Evolutionary conservation across 352 stramenopile species (phyloP).

Genomic region (Phytophthora multivora): DNA sequence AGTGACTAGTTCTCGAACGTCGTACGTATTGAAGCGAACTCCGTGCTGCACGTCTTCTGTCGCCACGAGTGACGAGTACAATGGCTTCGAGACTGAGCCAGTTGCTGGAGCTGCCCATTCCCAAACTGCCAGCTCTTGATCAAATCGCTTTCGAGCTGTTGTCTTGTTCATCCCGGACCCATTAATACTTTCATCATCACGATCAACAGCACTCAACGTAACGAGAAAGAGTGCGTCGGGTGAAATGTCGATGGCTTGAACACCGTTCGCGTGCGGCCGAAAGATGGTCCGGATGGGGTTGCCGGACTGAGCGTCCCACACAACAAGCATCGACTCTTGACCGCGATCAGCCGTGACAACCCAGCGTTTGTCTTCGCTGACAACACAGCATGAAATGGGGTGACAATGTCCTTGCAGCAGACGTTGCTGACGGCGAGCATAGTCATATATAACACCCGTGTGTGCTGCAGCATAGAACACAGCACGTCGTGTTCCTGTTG

Average conservation of each 20-base stretch:
- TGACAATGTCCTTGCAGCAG: conserved; percentile 93
- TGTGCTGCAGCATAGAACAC: conserved; percentile 93
- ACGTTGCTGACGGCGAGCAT: conserved; percentile 78
- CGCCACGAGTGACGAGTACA: conserved; percentile 73
- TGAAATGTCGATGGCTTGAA: conserved; percentile 90
- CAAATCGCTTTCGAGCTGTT: conserved; percentile 33
- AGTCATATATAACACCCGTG: conserved; percentile 94
- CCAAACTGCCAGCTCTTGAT: conserved; percentile 89
- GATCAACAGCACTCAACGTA: conserved; percentile 70
- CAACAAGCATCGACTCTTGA: conserved; percentile 90
- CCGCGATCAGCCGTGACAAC: conserved; percentile 91
- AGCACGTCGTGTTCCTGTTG: conserved; percentile 56
- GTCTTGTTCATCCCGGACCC: conserved; percentile 17
- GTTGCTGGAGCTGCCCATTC: conserved; percentile 74
- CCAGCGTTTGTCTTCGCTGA: conserved; percentile 93
- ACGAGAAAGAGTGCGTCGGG: conserved; percentile 89
- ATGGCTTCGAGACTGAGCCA: conserved; percentile 32
- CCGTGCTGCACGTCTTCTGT: conserved; percentile 77
- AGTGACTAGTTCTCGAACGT: conserved; percentile 90
- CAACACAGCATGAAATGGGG: conserved; percentile 86
- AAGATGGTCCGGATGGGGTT: conserved; percentile 93
- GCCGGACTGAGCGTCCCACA: conserved; percentile 87
- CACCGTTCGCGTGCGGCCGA: conserved; percentile 77
- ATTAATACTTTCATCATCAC: conserved; percentile 2
- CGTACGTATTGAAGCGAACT: conserved; percentile 91